Conservation (phyloP, 257 asterid genomes). For the Solanum bulbocastanum region DNA sequence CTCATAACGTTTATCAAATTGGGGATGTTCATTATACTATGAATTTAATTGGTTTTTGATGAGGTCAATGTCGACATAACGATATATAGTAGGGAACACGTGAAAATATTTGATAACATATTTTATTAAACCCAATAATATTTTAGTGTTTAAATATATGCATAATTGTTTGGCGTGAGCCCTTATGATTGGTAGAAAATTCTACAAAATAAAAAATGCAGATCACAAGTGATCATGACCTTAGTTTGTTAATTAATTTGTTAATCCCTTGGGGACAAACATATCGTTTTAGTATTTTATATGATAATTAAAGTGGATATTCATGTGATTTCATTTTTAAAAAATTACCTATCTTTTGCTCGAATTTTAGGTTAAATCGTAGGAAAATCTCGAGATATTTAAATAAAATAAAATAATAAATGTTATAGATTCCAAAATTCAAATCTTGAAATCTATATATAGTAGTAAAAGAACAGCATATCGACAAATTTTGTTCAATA, state of each 20-base stretch:
- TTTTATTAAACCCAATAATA: not conserved
- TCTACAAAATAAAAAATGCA: not conserved
- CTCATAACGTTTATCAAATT: not conserved
- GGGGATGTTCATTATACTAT: not conserved
- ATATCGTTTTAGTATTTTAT: not conserved
- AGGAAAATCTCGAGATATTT: not conserved
- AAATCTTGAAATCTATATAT: not conserved
- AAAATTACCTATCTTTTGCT: not conserved
- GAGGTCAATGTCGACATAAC: not conserved
- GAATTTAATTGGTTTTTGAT: not conserved
- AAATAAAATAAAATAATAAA: not conserved
- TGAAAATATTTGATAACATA: not conserved
- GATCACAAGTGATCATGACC: not conserved
- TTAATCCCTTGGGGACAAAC: not conserved
- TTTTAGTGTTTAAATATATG: not conserved
- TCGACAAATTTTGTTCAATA: not conserved
- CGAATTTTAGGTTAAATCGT: not conserved
- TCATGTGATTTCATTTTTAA: not conserved
- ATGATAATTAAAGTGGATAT: not conserved
- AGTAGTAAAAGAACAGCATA: not conserved
- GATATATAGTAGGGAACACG: not conserved
- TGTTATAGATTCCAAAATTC: not conserved
- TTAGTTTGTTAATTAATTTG: not conserved
- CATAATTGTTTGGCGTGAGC: not conserved
- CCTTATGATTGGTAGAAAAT: conserved; percentile 8